These are phyloP conservation scores for Thalassiosira allenii DNA, from an alignment of 352 stramenopile species.

Conservation along the genomic window DNA sequence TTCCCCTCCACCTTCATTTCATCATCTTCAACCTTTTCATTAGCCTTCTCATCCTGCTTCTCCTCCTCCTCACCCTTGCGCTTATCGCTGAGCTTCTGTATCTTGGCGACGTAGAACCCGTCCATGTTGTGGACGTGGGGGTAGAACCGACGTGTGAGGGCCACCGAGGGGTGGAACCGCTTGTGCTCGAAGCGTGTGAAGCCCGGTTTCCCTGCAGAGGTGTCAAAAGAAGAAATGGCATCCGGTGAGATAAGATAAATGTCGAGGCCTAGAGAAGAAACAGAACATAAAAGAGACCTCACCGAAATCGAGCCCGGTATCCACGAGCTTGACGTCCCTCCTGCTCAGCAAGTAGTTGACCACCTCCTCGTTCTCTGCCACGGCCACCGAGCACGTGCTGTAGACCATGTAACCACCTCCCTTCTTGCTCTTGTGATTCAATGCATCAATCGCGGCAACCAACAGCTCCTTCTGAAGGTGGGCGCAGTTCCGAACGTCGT, in stretches of 20 bases:
- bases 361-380: slow-evolving; percentile 93
- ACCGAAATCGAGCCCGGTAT: slow-evolving; percentile 97
- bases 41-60: slow-evolving; percentile 75
- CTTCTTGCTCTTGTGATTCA: slow-evolving; percentile 92
- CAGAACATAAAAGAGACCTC: slow-evolving; percentile 53
- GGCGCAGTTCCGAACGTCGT: slow-evolving; percentile 89
- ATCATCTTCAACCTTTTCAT: slow-evolving; percentile 88
- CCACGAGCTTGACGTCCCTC: slow-evolving; percentile 98
- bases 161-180: slow-evolving; percentile 97
- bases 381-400: slow-evolving; percentile 94
- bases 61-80: slow-evolving; percentile 85
- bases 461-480: slow-evolving; percentile 99
- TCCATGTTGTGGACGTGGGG: slow-evolving; percentile 99
- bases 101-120: slow-evolving; percentile 99
- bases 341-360: slow-evolving; percentile 99
- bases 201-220: slow-evolving; percentile 68
- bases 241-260: background rate
- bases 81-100: slow-evolving; percentile 98
- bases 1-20: slow-evolving; percentile 84
- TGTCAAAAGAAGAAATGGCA: slow-evolving; percentile 1
- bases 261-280: background rate
- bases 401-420: slow-evolving; percentile 98
- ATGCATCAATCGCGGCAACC: slow-evolving; percentile 97
- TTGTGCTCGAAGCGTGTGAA: slow-evolving; percentile 95
- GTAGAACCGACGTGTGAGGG: slow-evolving; percentile 97